Base-by-base conservation (phyloP, 75 land plant genomes). In the Larix kaempferi region DNA sequence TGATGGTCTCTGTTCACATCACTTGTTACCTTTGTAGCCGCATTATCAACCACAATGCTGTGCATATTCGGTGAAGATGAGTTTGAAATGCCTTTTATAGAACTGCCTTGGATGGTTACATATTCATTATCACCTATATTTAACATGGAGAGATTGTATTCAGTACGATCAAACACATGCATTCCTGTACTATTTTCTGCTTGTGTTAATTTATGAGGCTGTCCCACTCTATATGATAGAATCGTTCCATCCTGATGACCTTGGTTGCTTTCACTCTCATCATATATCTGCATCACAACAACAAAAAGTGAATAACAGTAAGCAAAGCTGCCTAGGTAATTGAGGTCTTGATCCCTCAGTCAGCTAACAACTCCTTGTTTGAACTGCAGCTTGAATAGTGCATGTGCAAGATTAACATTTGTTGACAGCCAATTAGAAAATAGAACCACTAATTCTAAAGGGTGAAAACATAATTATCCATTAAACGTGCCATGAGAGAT, bases 211-310 rank as follows among this genome's bases (percentile, higher is more conserved):
- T 67, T 44, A 39, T 67, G 37, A 67, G 72, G 39, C 19, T 67
- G 44, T 33, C 23, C 23, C 49, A 19, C 12, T 44, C 49, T 67
- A 41, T 6, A 1, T 6, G 49, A 44, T 44, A 44, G 8, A 44
- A 67, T 67, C 52, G 17, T 44, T 67, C 52, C 72, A 67, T 67
- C 33, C 19, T 1, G 39, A 11, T 37, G 72, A 39, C 37, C 49
- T 39, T 67, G 52, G 21, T 17, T 37, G 21, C 25, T 67, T 67
- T 67, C 49, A 33, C 49, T 67, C 72, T 39, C 41, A 19, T 67
- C 72, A 67, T 67, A 22, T 35, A 67, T 67, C 72, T 67, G 72
- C 11, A 7, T 39, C 72, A 67, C 49, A 67, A 67, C n/a, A 41
- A 15, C n/a, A 29, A 21, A 35, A 67, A 67, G 44, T 8, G 1